Conservation (phyloP, 805 yeast genomes). For the Sugiyamaella lignohabitans region DNA sequence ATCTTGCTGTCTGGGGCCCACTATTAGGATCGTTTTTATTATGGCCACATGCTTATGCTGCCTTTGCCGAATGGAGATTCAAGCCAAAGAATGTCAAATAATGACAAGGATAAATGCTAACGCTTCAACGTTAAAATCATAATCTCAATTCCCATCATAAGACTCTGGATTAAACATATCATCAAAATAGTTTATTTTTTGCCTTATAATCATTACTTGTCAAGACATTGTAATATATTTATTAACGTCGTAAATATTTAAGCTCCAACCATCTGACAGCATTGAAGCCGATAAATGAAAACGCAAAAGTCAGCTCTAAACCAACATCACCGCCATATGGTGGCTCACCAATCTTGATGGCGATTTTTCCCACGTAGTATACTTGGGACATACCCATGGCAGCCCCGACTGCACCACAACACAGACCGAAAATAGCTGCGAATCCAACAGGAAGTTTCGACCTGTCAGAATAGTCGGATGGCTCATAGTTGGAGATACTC, state of each 20-base stretch:
- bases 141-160: too few species aligned
- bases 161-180: too few species aligned
- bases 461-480: constrained; percentile 53
- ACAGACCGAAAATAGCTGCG: constrained; percentile 73
- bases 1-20: not conserved
- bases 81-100: too few species aligned
- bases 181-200: too few species aligned
- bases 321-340: constrained; percentile 78
- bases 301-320: constrained; percentile 65
- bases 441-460: constrained; percentile 61
- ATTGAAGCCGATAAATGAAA: constrained; percentile 58
- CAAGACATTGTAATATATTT: too few species aligned
- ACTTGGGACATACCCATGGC: constrained; percentile 82
- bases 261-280: constrained; percentile 56
- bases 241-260: constrained; percentile 46
- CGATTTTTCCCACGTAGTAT: constrained; percentile 75
- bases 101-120: too few species aligned
- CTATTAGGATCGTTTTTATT: not conserved
- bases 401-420: constrained; percentile 80
- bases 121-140: too few species aligned
- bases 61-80: not conserved
- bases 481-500: constrained; percentile 55
- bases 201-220: too few species aligned
- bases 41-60: not conserved
- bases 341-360: constrained; percentile 47